These are phyloP conservation scores for Aspergillus ochraceus DNA, from an alignment of 2,329 filamentous ascomycete species.

Conservation along the genomic window DNA sequence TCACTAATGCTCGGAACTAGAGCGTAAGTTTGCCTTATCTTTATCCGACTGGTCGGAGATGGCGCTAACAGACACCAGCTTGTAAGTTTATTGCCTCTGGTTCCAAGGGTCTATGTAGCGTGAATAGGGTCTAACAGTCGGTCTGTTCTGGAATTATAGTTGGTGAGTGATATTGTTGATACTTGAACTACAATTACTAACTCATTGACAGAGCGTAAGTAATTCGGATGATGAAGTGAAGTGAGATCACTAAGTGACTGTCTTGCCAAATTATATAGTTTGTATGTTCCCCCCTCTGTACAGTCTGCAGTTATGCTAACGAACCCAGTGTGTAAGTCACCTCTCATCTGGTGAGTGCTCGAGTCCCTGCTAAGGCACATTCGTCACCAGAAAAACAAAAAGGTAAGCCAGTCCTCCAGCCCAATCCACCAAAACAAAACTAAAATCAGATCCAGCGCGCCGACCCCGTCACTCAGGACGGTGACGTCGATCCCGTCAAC, in stretches of 20 bases:
- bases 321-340: slow-evolving; percentile 2
- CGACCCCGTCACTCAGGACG: slow-evolving; percentile 5
- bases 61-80: background rate
- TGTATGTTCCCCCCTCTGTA: background rate
- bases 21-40: background rate
- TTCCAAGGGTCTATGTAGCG: background rate
- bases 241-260: background rate
- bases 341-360: too few relatives aligned
- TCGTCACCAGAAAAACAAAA: slow-evolving; percentile 1
- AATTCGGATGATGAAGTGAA: background rate
- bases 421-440: background rate
- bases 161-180: background rate
- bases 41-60: background rate
- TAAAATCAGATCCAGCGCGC: slow-evolving; percentile 4
- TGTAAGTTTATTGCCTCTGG: background rate
- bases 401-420: background rate
- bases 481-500: slow-evolving; percentile 12
- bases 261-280: background rate
- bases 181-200: background rate
- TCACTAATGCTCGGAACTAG: background rate
- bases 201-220: background rate
- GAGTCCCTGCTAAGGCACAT: background rate
- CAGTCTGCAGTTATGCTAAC: background rate
- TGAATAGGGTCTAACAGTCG: background rate
- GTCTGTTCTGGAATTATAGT: background rate